phyloP scores from a whole-genome alignment of 441 rosid species.

The Erodium trifolium region DNA sequence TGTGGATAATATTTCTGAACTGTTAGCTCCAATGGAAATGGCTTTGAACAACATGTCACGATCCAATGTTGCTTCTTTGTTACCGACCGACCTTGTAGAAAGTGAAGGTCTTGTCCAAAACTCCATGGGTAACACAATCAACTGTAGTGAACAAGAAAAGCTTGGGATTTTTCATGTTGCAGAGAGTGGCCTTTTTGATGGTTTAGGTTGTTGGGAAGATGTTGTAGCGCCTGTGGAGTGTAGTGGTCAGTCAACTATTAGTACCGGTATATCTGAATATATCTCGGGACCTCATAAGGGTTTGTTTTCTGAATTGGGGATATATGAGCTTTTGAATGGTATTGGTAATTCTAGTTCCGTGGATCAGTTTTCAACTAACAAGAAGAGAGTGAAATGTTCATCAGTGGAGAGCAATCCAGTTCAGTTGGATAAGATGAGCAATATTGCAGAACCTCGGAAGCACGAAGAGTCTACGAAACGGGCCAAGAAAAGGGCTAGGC shows the following conservation, averaged over 20 bases:
- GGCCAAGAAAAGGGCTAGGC: constrained; percentile 58
- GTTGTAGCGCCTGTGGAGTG: not conserved
- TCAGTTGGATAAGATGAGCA: not conserved
- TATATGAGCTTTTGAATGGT: constrained; percentile 36
- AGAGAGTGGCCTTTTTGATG: constrained; percentile 29
- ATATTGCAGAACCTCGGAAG: constrained; percentile 32
- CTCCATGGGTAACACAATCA: not conserved
- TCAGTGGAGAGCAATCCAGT: too few relatives aligned
- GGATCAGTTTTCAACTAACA: too few relatives aligned
- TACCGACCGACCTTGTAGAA: too few relatives aligned
- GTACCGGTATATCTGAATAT: constrained; percentile 25
- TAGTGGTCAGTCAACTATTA: too few relatives aligned
- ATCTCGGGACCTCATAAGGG: constrained; percentile 43
- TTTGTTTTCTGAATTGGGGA: constrained; percentile 61
- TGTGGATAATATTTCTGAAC: constrained; percentile 43
- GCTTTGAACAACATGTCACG: too few relatives aligned
- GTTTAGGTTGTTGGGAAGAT: constrained; percentile 38
- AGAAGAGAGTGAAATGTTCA: constrained; percentile 16
- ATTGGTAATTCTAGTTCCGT: constrained; percentile 8
- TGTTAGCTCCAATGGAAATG: constrained; percentile 20
- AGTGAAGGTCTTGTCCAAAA: too few relatives aligned
- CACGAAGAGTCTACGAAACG: constrained; percentile 31
- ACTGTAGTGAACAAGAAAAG: constrained; percentile 17
- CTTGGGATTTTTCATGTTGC: constrained; percentile 8
- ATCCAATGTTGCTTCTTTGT: too few relatives aligned